Conservation (phyloP, 805 yeast genomes). For the Wickerhamiella sorbophila region DNA sequence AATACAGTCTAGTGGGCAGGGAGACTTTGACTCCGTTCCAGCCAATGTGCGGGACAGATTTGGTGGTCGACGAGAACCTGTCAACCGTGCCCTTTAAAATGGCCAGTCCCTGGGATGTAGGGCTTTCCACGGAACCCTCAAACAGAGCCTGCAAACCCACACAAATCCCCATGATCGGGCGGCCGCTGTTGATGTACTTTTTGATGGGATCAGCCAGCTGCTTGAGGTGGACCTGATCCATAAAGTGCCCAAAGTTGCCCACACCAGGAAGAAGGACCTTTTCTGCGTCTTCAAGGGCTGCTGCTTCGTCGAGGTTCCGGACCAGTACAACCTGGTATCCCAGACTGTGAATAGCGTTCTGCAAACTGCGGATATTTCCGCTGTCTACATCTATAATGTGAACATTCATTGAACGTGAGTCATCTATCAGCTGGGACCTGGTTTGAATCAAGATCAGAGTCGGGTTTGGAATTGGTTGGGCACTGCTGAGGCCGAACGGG, state of each 20-base stretch:
- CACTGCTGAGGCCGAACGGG: too few relatives aligned
- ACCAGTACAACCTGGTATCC: slow-evolving; percentile 42
- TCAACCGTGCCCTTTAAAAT: slow-evolving; percentile 37
- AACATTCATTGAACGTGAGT: slow-evolving; percentile 25
- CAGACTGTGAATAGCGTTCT: slow-evolving; percentile 66
- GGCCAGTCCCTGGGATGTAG: slow-evolving; percentile 46
- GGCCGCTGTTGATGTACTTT: slow-evolving; percentile 58
- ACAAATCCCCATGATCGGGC: slow-evolving; percentile 91
- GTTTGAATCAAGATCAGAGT: too few relatives aligned
- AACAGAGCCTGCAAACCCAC: slow-evolving; percentile 89
- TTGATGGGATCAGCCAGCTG: slow-evolving; percentile 53
- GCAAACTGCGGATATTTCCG: slow-evolving; percentile 81
- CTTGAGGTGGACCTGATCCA: slow-evolving; percentile 46
- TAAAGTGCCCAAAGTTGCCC: slow-evolving; percentile 93
- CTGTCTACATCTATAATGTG: slow-evolving; percentile 84
- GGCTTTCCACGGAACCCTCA: slow-evolving; percentile 58
- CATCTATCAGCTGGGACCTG: neutral
- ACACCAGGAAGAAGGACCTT: slow-evolving; percentile 85
- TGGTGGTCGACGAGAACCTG: slow-evolving; percentile 46
- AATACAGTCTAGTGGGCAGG: slow-evolving; percentile 32
- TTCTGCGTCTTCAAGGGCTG: slow-evolving; percentile 30
- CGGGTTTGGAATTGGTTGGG: too few relatives aligned
- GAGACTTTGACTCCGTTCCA: slow-evolving; percentile 50
- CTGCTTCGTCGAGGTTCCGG: slow-evolving; percentile 16
- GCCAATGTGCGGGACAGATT: slow-evolving; percentile 93